Conservation (phyloP, 2,329 filamentous ascomycete species). For the Diaporthe citriasiana region DNA sequence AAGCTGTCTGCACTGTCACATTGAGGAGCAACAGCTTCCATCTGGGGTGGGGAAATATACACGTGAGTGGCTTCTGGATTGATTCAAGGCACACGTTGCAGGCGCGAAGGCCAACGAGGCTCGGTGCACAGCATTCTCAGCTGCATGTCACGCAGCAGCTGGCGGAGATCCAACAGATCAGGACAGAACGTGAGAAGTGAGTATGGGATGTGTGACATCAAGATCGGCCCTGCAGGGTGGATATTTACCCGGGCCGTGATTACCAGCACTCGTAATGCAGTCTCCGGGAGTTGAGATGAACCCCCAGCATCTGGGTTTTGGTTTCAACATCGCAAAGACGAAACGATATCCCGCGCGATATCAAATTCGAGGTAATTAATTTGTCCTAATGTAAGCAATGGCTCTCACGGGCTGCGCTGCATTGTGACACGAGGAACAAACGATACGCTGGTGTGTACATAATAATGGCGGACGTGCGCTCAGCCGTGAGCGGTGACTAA, state of each 20-base stretch:
- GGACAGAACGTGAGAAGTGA: not conserved
- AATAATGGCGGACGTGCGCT: not conserved
- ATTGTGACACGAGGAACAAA: not conserved
- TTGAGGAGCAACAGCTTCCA: not conserved
- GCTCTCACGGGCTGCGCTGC: not conserved
- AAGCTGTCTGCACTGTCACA: not conserved
- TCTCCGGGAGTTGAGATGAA: not conserved
- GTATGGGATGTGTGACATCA: not conserved
- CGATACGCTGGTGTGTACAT: not conserved
- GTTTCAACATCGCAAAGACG: not conserved
- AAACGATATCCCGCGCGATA: not conserved
- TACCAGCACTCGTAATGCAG: not conserved
- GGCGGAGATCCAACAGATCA: not conserved
- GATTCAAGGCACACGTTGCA: not conserved
- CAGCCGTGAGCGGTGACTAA: not conserved
- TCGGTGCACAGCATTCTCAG: not conserved
- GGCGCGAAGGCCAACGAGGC: not conserved
- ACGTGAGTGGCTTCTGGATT: not conserved
- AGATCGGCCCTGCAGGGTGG: not conserved
- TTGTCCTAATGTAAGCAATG: not conserved
- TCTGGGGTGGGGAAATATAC: not conserved
- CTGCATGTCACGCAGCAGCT: not conserved
- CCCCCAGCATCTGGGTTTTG: not conserved
- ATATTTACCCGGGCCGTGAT: constrained; percentile 13
- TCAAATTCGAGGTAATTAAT: not conserved